A percentile compares a stretch with the other conserved stretches of the same genome.
Conservation (phyloP, 495 filamentous ascomycete genomes). For the Cairneyella variabilis region DNA sequence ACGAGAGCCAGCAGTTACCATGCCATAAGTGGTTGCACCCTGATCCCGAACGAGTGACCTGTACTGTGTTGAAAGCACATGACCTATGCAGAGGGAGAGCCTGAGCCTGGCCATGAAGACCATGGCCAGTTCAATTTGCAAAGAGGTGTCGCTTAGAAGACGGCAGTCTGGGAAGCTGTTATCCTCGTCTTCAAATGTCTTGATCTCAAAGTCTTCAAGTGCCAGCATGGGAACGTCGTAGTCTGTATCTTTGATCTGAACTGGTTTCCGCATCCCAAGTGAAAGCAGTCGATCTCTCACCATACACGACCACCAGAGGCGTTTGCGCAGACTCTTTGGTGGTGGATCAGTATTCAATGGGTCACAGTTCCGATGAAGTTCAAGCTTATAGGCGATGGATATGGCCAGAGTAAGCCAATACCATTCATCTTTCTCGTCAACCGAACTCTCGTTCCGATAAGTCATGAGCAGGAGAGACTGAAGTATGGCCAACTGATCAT, state of each 20-base stretch:
- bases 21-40: constrained; percentile 85
- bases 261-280: constrained; percentile 83
- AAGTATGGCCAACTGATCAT: constrained; percentile 64
- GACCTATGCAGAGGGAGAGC: too few species aligned
- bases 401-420: constrained; percentile 85
- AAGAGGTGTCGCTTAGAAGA: background rate
- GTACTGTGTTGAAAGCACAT: too few species aligned
- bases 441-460: constrained; percentile 82
- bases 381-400: constrained; percentile 74
- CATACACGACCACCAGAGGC: constrained; percentile 91
- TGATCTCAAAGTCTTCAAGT: constrained; percentile 69
- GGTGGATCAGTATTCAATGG: constrained; percentile 63
- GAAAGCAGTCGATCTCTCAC: constrained; percentile 84
- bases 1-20: too few species aligned
- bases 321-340: constrained; percentile 73
- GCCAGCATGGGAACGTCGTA: constrained; percentile 83
- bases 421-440: constrained; percentile 85
- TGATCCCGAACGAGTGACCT: constrained; percentile 83
- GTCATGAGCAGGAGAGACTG: constrained; percentile 80
- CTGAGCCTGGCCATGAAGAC: too few species aligned
- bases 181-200: background rate
- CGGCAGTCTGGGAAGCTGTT: background rate
- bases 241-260: constrained; percentile 80
- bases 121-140: constrained; percentile 64
- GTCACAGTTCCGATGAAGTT: constrained; percentile 70